phyloP scores from a whole-genome alignment of 352 stramenopile genomes.

The Pythium guiyangense region DNA sequence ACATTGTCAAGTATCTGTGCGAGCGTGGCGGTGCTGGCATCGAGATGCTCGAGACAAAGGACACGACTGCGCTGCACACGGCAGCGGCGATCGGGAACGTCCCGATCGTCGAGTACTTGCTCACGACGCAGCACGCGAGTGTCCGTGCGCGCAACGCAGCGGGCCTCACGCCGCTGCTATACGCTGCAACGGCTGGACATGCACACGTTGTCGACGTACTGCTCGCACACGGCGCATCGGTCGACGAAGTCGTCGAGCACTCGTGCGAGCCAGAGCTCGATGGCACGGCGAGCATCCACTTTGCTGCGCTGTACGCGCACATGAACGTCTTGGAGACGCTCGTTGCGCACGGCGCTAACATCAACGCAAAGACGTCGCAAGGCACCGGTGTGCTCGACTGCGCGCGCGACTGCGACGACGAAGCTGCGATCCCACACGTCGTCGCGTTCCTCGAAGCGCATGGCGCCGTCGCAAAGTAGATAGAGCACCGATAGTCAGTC shows the following conservation, averaged over 20 bases:
- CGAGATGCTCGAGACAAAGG: conserved; percentile 1
- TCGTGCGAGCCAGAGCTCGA: conserved; percentile 2
- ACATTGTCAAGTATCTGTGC: conserved; percentile 2
- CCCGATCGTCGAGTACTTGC: conserved; percentile 5
- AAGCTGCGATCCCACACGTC: neutral
- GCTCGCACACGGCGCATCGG: conserved; percentile 1
- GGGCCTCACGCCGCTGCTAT: conserved; percentile 6
- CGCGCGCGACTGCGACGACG: conserved; percentile 1
- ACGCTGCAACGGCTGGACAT: conserved; percentile 1
- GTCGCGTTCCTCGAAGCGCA: conserved; percentile 7
- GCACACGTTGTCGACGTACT: conserved; percentile 1
- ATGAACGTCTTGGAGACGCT: conserved; percentile 7
- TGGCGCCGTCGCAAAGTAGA: conserved; percentile 1
- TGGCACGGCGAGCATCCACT: conserved; percentile 8
- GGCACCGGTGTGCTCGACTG: conserved; percentile 7
- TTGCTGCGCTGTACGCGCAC: conserved; percentile 7
- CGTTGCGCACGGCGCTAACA: conserved; percentile 3
- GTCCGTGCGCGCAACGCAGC: neutral
- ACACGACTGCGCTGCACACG: conserved; percentile 9
- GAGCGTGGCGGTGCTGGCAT: conserved; percentile 4
- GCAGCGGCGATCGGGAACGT: neutral
- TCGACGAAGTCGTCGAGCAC: conserved; percentile 1
- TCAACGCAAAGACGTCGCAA: conserved; percentile 5
- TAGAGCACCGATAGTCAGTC: too few relatives aligned
- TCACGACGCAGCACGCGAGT: neutral